Evolutionary conservation across 805 yeast species (phyloP).

Genomic region (Phaffomyces thermotolerans): DNA sequence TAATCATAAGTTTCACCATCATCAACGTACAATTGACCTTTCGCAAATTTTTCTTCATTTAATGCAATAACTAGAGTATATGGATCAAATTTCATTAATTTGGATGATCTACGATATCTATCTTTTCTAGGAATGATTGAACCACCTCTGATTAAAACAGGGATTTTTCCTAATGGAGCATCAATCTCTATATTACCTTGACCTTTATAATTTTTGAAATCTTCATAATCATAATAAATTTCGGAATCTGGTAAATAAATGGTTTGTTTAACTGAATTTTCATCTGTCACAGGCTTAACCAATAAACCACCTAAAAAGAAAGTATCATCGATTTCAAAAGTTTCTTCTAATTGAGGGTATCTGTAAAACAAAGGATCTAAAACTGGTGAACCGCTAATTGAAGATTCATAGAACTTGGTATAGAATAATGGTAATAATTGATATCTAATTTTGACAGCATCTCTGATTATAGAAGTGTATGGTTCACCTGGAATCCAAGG

Average conservation of each 20-base stretch:
- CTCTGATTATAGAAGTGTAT: slow-evolving; percentile 54
- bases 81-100: slow-evolving; percentile 72
- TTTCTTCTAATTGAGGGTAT: slow-evolving; percentile 36
- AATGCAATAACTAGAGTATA: slow-evolving; percentile 66
- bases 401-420: slow-evolving; percentile 65
- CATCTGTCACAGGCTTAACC: slow-evolving; percentile 72
- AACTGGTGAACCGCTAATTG: slow-evolving; percentile 59
- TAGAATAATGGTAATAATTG: slow-evolving; percentile 70
- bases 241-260: slow-evolving; percentile 38
- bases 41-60: slow-evolving; percentile 40
- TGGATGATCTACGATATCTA: slow-evolving; percentile 73
- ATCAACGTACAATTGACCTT: slow-evolving; percentile 63
- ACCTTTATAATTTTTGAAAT: slow-evolving; percentile 27
- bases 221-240: slow-evolving; percentile 48
- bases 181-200: slow-evolving; percentile 33
- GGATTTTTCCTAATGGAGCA: slow-evolving; percentile 54
- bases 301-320: slow-evolving; percentile 77
- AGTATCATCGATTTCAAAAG: slow-evolving; percentile 69
- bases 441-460: slow-evolving; percentile 70
- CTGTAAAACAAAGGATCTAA: slow-evolving; percentile 62
- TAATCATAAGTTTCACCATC: slow-evolving; percentile 74
- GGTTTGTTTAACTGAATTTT: slow-evolving; percentile 33
- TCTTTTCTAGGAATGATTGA: slow-evolving; percentile 59
- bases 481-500: slow-evolving; percentile 86
- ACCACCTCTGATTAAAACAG: slow-evolving; percentile 76